Evolutionary conservation across 129 eudicot species (phyloP).

Genomic region (Flaveria bidentis): DNA sequence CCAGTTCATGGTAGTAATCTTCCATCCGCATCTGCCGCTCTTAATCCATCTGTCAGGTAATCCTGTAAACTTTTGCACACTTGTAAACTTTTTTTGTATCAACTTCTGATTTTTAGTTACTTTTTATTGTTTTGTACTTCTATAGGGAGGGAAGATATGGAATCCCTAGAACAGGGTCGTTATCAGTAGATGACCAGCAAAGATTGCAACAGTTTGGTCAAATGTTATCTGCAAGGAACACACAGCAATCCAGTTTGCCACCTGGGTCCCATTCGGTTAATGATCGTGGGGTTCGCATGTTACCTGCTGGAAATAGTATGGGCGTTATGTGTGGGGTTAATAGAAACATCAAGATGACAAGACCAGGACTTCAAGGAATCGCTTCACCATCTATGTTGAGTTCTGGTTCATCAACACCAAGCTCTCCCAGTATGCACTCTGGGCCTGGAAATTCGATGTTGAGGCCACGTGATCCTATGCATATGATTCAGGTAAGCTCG

Average conservation of each 20-base stretch:
- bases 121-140: slow-evolving; percentile 4
- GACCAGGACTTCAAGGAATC: slow-evolving; percentile 66
- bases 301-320: slow-evolving; percentile 53
- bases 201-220: slow-evolving; percentile 64
- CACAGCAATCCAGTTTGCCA: slow-evolving; percentile 34
- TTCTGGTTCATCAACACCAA: slow-evolving; percentile 24
- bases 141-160: slow-evolving; percentile 64
- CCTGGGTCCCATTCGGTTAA: slow-evolving; percentile 58
- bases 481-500: slow-evolving; percentile 57
- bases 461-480: slow-evolving; percentile 62
- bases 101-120: background rate
- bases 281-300: slow-evolving; percentile 58
- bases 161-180: slow-evolving; percentile 55
- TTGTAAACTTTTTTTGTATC: background rate
- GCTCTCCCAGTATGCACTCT: slow-evolving; percentile 46
- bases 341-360: slow-evolving; percentile 50
- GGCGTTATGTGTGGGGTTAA: slow-evolving; percentile 47
- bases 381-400: slow-evolving; percentile 53
- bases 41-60: slow-evolving; percentile 63
- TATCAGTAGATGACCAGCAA: slow-evolving; percentile 70
- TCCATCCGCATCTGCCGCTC: slow-evolving; percentile 46
- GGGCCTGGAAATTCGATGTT: slow-evolving; percentile 57
- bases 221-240: slow-evolving; percentile 53
- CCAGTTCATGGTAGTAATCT: slow-evolving; percentile 45
- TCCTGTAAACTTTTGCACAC: background rate